Evolutionary conservation across 768 basidiomycete genomes (phyloP), one percentile per base, ranked within the genome.

Genomic region (Tylopilus vinaceipallidus): DNA sequence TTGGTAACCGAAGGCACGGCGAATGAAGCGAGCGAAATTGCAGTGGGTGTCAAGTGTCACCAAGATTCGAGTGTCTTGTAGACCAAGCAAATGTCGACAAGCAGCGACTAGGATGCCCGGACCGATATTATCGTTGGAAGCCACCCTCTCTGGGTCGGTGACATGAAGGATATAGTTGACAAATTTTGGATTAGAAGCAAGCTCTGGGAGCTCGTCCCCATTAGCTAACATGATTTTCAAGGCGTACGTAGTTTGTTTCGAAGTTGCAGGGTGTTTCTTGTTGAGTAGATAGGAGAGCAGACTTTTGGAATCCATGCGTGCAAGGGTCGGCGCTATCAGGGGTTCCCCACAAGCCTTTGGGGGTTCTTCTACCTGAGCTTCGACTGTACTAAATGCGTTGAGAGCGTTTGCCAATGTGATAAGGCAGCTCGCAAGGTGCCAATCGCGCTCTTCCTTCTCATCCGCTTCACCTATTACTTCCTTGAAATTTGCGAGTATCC

Each of bases 221-320:
- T 39, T 47, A 24, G 30, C 22, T 14, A 47, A 22, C 22, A 40
- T 26, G 38, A 47, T 26, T 40, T 40, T 22, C 30, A 47, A 17
- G 16, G 37, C 38, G 17, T 47, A 40, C 7, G 16, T 22, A 17
- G 13, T 17, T 22, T 47, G 38, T 20, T 33, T 38, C 12, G 38
- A n/a, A n/a, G 46, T 33, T 13, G 23, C 38, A 4, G 24, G 20
- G 4, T 20, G 13, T 12, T 17, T 22, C 11, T 40, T 47, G 29
- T 47, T 47, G 23, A 47, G 38, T 6, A 40, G 22, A 33, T 47
- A 47, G 8, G 38, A 24, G n/a, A 47, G 38, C 12, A 47, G 46
- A 24, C 16, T 47, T 22, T 47, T 14, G 12, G 46, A 32, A 22
- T 47, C 46, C 29, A 47, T 38, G 20, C 38, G 37, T 13, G n/a